A percentile compares a stretch with the other conserved stretches of the same genome.
phyloP scores from a whole-genome alignment of 1,139 yeast genomes.

The Yarrowia galli region DNA sequence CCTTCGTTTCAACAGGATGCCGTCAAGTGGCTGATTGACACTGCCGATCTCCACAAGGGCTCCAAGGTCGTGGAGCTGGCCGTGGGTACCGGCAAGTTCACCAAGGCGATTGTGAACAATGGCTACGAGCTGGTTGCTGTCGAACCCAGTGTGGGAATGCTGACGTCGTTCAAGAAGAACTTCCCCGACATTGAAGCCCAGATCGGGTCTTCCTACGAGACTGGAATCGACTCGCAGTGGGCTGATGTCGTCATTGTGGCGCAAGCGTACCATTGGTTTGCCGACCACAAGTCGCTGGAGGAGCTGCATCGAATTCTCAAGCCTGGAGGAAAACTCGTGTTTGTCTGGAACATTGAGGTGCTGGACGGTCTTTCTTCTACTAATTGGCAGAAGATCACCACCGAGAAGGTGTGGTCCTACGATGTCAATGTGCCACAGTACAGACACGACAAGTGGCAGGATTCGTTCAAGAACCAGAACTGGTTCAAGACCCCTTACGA shows the following conservation, averaged over 20 bases:
- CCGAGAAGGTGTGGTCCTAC: conserved; percentile 49
- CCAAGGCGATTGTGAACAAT: conserved; percentile 55
- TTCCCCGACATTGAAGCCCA: conserved; percentile 57
- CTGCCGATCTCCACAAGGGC: conserved; percentile 51
- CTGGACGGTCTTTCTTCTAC: conserved; percentile 45
- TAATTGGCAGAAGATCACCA: conserved; percentile 51
- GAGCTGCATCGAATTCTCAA: conserved; percentile 64
- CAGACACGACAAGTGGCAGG: conserved; percentile 60
- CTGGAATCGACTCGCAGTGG: conserved; percentile 58
- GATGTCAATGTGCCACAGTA: conserved; percentile 65
- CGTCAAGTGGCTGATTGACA: conserved; percentile 57
- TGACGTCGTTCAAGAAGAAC: conserved; percentile 56
- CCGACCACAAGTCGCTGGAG: conserved; percentile 57
- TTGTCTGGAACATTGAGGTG: conserved; percentile 70
- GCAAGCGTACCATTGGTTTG: conserved; percentile 76
- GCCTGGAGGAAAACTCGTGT: conserved; percentile 60
- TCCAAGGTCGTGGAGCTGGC: conserved; percentile 61
- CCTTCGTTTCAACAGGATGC: conserved; percentile 61
- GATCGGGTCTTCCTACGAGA: conserved; percentile 58
- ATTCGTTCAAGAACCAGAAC: conserved; percentile 50
- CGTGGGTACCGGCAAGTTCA: conserved; percentile 73
- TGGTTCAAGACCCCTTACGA: conserved; percentile 51
- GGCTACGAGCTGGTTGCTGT: conserved; percentile 60
- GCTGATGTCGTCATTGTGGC: conserved; percentile 66
- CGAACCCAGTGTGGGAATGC: conserved; percentile 70